Percentiles rank a stretch among this genome's conserved stretches.
These are phyloP conservation scores for Athelia sp. DNA, from an alignment of 1,284 basidiomycete genomes.

Conservation along the genomic window DNA sequence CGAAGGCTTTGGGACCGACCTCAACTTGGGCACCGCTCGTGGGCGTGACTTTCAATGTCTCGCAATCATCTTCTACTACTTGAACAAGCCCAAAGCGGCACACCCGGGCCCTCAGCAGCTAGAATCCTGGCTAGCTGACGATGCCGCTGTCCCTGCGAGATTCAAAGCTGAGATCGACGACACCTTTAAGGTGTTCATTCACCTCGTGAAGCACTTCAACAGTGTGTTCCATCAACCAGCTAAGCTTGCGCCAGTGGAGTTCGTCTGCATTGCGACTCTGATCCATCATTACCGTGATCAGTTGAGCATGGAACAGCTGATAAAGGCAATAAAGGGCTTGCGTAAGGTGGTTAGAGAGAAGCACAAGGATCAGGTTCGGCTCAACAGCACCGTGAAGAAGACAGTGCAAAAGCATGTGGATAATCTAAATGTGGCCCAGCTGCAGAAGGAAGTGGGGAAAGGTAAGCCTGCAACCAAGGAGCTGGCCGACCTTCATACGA, in stretches of 20 bases:
- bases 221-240: conserved; percentile 29
- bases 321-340: conserved; percentile 41
- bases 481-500: neutral
- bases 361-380: conserved; percentile 44
- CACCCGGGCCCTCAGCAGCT: conserved; percentile 24
- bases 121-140: conserved; percentile 49
- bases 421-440: neutral
- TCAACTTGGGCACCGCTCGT: conserved; percentile 41
- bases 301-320: conserved; percentile 33
- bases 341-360: conserved; percentile 38
- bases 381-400: conserved; percentile 45
- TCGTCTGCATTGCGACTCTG: conserved; percentile 48
- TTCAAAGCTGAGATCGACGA: conserved; percentile 32
- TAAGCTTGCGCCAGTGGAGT: conserved; percentile 60
- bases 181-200: conserved; percentile 40
- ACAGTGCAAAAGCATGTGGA: conserved; percentile 42
- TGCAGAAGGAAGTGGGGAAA: neutral
- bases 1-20: conserved; percentile 36
- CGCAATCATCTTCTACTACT: conserved; percentile 35
- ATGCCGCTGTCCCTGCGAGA: conserved; percentile 21
- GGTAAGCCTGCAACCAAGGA: neutral
- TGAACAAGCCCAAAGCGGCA: conserved; percentile 19
- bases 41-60: conserved; percentile 45
- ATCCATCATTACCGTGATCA: conserved; percentile 37
- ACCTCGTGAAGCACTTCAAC: conserved; percentile 32